A percentile compares a stretch with the other conserved stretches of the same genome.
Evolutionary conservation across 129 eudicot species (phyloP).

Genomic region (Glebionis coronaria): DNA sequence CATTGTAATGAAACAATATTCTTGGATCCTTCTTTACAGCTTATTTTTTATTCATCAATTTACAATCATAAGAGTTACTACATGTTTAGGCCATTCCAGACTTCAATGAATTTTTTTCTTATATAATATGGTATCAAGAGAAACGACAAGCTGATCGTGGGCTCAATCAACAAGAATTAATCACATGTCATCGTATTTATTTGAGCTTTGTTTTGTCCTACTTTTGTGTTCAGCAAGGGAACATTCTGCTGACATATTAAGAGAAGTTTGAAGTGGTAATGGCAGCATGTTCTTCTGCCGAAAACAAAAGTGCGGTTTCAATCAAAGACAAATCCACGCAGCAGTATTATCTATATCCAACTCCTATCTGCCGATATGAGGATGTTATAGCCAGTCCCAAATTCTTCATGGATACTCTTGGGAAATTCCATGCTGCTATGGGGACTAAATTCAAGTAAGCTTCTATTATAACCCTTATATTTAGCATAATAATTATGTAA

Average conservation of each 20-base stretch:
- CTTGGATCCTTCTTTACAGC: neutral
- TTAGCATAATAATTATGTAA: neutral
- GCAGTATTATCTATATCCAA: conserved; percentile 49
- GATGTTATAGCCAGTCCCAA: conserved; percentile 52
- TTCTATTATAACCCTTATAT: neutral
- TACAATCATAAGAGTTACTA: conserved; percentile 14
- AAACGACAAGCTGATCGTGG: too few species aligned
- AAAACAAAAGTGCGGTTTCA: conserved; percentile 28
- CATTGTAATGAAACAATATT: too few species aligned
- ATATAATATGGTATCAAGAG: too few species aligned
- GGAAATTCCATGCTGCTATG: conserved; percentile 84
- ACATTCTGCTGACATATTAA: neutral
- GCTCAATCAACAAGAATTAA: too few species aligned
- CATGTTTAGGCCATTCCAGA: neutral
- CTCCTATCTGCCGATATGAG: conserved; percentile 61
- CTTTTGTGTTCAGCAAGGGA: conserved; percentile 18
- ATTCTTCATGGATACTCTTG: conserved; percentile 66
- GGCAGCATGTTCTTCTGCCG: conserved; percentile 43
- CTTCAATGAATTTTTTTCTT: too few species aligned
- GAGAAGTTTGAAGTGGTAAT: conserved; percentile 26
- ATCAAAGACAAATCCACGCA: conserved; percentile 8
- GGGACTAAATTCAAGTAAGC: conserved; percentile 90
- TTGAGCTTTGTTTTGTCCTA: neutral
- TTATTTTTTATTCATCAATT: neutral
- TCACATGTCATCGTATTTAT: too few species aligned